Base-by-base conservation (phyloP, 257 asterid species). In the Fraxinus cuspidata region DNA sequence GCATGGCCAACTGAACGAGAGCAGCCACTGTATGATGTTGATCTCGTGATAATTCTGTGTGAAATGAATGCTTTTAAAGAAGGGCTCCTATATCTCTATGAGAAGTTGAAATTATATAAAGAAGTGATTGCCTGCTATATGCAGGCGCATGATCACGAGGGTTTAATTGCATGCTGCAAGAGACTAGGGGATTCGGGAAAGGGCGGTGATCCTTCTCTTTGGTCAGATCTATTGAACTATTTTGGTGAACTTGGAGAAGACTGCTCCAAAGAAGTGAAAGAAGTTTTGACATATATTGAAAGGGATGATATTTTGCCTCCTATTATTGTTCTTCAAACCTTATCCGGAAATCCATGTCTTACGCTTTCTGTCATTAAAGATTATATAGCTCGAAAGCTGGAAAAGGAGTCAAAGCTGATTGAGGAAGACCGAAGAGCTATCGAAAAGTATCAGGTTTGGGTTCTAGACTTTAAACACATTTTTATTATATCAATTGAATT, bases 131-230 rank as follows among this genome's bases (percentile, higher is more conserved):
- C 97, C 76, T 95, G 99, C 87, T 93, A 93, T 79, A 91, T 95
- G 99, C 96, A 95, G 85, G 83, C 87, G 11, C 98, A 93, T 80
- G 98, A 93, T 78, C 99, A 93, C 76, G 98, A 86, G 73, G 99
- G 99, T 75, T 79, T 95, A 70, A 91, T 95, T 84, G 92, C 97
- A n/a, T 95, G 99, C 81, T 95, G 99, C 92, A 93, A 91, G 91
- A 92, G 97, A 83, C 86, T 93, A 71, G 97, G 99, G 83, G 97
- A 93, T 84, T 87, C 87, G 10, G 93, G 93, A 47, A 93, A 89
- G 83, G 97, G 96, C 56, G 99, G 98, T 11, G 97, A 93, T 72
- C 88, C 97, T 74, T 82, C 93, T 87, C 97, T 95, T 42, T 95
- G 99, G 99, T 97, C 92, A 16, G 97, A 92, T 85, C 78, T 95